Conservation (phyloP, 2,329 filamentous ascomycete species). For the Claviceps africana region DNA sequence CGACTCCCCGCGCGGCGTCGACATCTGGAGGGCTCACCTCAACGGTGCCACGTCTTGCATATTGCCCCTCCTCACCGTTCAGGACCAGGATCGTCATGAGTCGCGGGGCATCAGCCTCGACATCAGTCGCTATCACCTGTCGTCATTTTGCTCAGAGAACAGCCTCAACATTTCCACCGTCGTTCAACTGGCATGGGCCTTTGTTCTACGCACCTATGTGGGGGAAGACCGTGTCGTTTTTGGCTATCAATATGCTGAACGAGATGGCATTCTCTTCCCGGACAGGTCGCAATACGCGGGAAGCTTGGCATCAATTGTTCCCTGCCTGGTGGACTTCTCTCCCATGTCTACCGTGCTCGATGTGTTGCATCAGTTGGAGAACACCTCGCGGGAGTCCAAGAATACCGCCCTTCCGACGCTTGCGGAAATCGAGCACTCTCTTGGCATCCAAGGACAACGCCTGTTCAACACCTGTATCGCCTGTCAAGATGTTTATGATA, state of each 20-base stretch:
- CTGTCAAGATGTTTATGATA: slow-evolving; percentile 26
- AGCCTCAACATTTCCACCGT: slow-evolving; percentile 33
- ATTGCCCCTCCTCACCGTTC: slow-evolving; percentile 27
- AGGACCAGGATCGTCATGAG: slow-evolving; percentile 15
- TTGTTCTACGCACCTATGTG: slow-evolving; percentile 41
- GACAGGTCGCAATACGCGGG: slow-evolving; percentile 30
- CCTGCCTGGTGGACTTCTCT: slow-evolving; percentile 21
- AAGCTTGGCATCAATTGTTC: slow-evolving; percentile 28
- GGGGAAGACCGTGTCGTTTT: slow-evolving; percentile 40
- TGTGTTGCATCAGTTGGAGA: slow-evolving; percentile 19
- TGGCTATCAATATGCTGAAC: slow-evolving; percentile 33
- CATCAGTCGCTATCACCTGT: slow-evolving; percentile 25
- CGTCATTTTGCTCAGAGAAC: slow-evolving; percentile 27
- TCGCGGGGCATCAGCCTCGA: slow-evolving; percentile 26
- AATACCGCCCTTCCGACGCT: slow-evolving; percentile 31
- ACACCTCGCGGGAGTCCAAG: slow-evolving; percentile 10
- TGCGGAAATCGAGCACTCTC: slow-evolving; percentile 31
- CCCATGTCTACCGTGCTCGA: slow-evolving; percentile 18
- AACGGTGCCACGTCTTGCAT: slow-evolving; percentile 25
- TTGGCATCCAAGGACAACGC: slow-evolving; percentile 26
- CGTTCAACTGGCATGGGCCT: slow-evolving; percentile 45
- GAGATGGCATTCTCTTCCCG: slow-evolving; percentile 27
- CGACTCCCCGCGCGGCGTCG: slow-evolving; percentile 21
- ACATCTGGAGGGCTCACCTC: slow-evolving; percentile 33
- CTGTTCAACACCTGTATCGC: slow-evolving; percentile 39